phyloP scores from a whole-genome alignment of 2,329 filamentous ascomycete species.

The Blastomyces parvus region DNA sequence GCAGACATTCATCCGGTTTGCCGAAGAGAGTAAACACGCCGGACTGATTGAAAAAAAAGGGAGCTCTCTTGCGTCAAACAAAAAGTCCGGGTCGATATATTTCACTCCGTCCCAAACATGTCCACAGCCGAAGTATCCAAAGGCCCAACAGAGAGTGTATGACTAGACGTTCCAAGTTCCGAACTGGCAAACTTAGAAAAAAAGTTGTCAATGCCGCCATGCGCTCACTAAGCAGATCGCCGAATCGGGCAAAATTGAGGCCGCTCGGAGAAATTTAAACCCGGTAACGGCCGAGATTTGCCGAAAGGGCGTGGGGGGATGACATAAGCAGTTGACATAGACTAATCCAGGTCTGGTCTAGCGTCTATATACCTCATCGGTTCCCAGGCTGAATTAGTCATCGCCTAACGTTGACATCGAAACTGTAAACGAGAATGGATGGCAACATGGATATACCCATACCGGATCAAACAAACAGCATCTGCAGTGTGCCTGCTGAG shows the following conservation, averaged over 20 bases:
- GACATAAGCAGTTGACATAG: background rate
- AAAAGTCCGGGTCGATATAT: background rate
- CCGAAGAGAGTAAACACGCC: background rate
- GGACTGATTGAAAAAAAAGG: background rate
- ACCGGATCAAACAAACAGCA: background rate
- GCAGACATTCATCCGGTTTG: conserved; percentile 20
- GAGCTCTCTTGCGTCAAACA: background rate
- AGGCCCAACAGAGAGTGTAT: background rate
- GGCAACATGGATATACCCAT: background rate
- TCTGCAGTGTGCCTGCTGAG: background rate
- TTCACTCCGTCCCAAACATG: background rate
- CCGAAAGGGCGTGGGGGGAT: background rate
- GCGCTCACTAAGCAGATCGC: background rate
- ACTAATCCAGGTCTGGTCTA: background rate
- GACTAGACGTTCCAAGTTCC: background rate
- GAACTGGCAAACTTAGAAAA: background rate
- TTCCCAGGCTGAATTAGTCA: background rate
- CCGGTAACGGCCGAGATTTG: background rate
- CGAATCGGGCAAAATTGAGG: background rate
- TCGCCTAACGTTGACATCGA: background rate
- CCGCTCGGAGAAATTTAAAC: background rate
- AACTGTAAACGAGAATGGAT: background rate
- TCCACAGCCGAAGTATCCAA: background rate
- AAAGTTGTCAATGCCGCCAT: background rate
- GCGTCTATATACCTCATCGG: background rate